These are phyloP conservation scores for Mimosa bimucronata DNA, from an alignment of 306 rosid genomes.

Conservation along the genomic window DNA sequence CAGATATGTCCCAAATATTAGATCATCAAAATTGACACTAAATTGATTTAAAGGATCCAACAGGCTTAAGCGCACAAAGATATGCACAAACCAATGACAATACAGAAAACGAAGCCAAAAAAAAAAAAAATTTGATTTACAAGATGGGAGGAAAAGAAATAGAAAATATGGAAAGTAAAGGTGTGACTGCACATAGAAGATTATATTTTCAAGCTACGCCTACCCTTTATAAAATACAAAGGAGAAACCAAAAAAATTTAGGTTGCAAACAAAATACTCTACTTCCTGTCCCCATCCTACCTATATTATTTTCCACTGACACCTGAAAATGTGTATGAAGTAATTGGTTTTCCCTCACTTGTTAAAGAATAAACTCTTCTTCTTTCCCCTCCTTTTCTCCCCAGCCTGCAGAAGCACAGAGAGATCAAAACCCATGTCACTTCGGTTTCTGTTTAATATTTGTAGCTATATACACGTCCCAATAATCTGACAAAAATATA, in stretches of 20 bases:
- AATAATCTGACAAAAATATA: not conserved
- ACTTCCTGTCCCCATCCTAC: constrained; percentile 33
- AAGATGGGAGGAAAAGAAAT: constrained; percentile 5
- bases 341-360: constrained; percentile 41
- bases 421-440: constrained; percentile 17
- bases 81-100: constrained; percentile 27
- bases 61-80: constrained; percentile 16
- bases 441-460: not conserved
- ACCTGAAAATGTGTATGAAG: constrained; percentile 36
- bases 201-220: constrained; percentile 56
- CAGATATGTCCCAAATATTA: not conserved
- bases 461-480: constrained; percentile 1
- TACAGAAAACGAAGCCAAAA: constrained; percentile 19
- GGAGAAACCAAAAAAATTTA: constrained; percentile 35
- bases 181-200: constrained; percentile 30
- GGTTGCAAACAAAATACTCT: constrained; percentile 39
- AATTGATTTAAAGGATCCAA: not conserved
- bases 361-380: constrained; percentile 72
- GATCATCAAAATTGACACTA: not conserved
- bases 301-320: constrained; percentile 31
- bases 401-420: constrained; percentile 66
- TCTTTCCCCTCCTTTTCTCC: constrained; percentile 80
- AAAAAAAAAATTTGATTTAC: constrained; percentile 27
- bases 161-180: constrained; percentile 31
- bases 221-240: constrained; percentile 42